Evolutionary conservation across 495 filamentous ascomycete species (phyloP), one percentile per base, ranked within the genome.

Genomic region (Talaromyces liani): DNA sequence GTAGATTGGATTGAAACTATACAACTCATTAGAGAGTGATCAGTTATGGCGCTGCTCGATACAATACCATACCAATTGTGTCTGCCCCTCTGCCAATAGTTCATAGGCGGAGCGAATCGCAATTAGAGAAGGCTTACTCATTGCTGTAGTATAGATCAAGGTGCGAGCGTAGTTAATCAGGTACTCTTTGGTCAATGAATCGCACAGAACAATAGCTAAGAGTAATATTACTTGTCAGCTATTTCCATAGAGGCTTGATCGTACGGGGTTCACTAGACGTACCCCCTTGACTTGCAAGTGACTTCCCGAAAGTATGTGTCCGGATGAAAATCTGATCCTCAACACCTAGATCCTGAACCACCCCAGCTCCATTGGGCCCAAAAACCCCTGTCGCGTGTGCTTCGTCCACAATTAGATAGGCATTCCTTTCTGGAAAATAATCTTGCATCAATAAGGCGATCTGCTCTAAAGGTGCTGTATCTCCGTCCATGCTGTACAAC

Each of bases 401-500:
- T 72, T 94, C 91, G 65, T 94, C 91, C 6, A 94, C 86, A 39
- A 91, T 78, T 20, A 92, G 80, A 68, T 89, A 81, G 5, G 81
- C 88, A 69, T 90, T 90, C 2, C 76, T 75, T 0, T 54, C 49
- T 6, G 85, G 84, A 0, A 92, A 75, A 5, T 84, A 65, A 1
- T 72, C 70, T 58, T 91, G 81, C 0, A 88, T 83, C 1, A 81
- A 67, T 6, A 75, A 67, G 1, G 89, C 76, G 39, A 92, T 81
- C 24, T 85, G 77, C 16, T 70, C 66, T 16, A 94, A 74, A 0
- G 88, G 88, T 9, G 82, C 83, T 8, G 90, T 68, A 72, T 92
- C 89, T 0, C 91, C 91, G 69, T 93, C 89, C 91, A 94, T 94
- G 62, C 87, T 91, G 70, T 94, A 94, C n/a, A 92, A 74, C 2